These are phyloP conservation scores for Suhomyces xylopsoci DNA, from an alignment of 805 yeast species.

Conservation along the genomic window DNA sequence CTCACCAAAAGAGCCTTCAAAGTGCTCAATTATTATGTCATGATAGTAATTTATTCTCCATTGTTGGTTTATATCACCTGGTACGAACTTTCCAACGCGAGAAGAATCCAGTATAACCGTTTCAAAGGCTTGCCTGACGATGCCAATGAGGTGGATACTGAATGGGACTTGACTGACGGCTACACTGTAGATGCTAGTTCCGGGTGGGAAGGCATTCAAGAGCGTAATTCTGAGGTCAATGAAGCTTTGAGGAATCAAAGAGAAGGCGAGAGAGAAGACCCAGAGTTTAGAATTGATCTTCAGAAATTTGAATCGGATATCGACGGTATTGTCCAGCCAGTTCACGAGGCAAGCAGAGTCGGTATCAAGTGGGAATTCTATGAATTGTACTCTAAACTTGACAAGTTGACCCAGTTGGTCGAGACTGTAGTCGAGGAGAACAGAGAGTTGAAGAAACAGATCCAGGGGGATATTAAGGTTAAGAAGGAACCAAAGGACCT, in stretches of 20 bases:
- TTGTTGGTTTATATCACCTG: slow-evolving; percentile 56
- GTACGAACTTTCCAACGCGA: slow-evolving; percentile 64
- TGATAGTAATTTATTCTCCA: slow-evolving; percentile 70
- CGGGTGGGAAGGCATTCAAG: slow-evolving; percentile 39
- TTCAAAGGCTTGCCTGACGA: slow-evolving; percentile 65
- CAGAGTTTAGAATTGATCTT: slow-evolving; percentile 56
- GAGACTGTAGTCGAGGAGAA: slow-evolving; percentile 37
- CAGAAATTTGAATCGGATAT: slow-evolving; percentile 51
- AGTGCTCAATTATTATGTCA: slow-evolving; percentile 49
- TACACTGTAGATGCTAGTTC: slow-evolving; percentile 36
- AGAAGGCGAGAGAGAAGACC: slow-evolving; percentile 66
- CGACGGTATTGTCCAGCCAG: slow-evolving; percentile 54
- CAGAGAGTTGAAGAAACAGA: slow-evolving; percentile 20
- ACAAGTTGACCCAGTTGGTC: slow-evolving; percentile 41
- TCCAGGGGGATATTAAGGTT: not conserved
- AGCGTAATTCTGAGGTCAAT: slow-evolving; percentile 36
- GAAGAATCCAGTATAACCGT: slow-evolving; percentile 70
- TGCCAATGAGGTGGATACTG: slow-evolving; percentile 71
- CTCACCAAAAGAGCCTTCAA: slow-evolving; percentile 34
- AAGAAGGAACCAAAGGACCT: not conserved
- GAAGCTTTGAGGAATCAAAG: slow-evolving; percentile 47
- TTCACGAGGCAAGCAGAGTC: slow-evolving; percentile 47
- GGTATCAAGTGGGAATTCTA: slow-evolving; percentile 67
- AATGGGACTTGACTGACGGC: slow-evolving; percentile 84
- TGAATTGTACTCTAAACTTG: slow-evolving; percentile 52